Conservation (phyloP, 257 asterid species). For the Jacaranda copaia region DNA sequence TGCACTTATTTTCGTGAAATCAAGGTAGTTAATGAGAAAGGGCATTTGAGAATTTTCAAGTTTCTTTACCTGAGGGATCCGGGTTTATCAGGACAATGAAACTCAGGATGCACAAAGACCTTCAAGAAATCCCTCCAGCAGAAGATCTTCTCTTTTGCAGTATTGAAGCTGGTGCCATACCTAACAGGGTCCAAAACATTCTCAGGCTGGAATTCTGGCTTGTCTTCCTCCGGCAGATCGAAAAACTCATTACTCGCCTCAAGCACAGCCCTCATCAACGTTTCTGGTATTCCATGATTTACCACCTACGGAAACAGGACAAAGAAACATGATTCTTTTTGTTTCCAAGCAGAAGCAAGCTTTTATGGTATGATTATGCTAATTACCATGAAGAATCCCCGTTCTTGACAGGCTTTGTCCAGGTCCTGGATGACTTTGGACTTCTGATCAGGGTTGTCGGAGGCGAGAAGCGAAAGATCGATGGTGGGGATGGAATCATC, state of each 20-base stretch:
- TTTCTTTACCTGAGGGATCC: conserved; percentile 54
- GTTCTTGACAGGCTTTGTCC: conserved; percentile 56
- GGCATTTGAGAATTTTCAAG: too few relatives aligned
- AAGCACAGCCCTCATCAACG: conserved; percentile 47
- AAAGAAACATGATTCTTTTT: background rate
- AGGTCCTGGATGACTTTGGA: conserved; percentile 55
- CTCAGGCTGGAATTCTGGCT: conserved; percentile 55
- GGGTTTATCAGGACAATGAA: conserved; percentile 67
- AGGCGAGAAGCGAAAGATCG: conserved; percentile 54
- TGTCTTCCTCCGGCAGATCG: conserved; percentile 67
- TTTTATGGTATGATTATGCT: background rate
- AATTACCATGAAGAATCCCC: conserved; percentile 73
- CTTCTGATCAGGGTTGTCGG: conserved; percentile 41
- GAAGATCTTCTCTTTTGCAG: conserved; percentile 49
- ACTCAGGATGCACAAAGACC: conserved; percentile 72
- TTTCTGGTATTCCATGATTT: conserved; percentile 76
- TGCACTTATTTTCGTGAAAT: too few relatives aligned
- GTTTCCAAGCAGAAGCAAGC: background rate
- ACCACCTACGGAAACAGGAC: conserved; percentile 48
- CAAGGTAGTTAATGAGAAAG: too few relatives aligned
- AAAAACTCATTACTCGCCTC: conserved; percentile 61
- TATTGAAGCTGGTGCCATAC: conserved; percentile 81
- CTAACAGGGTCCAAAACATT: conserved; percentile 69
- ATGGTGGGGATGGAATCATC: conserved; percentile 54
- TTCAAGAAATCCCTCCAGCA: conserved; percentile 89